Conservation (phyloP, 495 filamentous ascomycete species). For the Neurospora sp. region DNA sequence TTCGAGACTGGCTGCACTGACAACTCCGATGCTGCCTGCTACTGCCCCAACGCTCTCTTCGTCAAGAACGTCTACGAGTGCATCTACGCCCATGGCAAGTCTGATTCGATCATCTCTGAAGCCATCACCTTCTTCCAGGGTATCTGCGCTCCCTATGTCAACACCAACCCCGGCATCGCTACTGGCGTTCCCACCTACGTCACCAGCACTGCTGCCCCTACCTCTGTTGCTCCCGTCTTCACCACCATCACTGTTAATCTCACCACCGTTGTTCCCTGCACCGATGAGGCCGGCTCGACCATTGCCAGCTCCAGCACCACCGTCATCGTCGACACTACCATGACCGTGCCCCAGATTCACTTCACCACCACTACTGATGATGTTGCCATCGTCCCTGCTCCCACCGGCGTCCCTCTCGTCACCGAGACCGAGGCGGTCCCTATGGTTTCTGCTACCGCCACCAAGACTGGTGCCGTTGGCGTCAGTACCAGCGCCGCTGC, state of each 20-base stretch:
- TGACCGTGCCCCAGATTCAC: conserved; percentile 64
- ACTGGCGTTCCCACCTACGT: conserved; percentile 54
- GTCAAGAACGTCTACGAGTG: conserved; percentile 74
- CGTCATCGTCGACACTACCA: conserved; percentile 43
- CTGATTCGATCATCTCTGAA: conserved; percentile 52
- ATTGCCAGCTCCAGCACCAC: conserved; percentile 46
- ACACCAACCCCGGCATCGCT: conserved; percentile 73
- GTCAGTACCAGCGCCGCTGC: conserved; percentile 37
- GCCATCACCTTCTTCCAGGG: conserved; percentile 82
- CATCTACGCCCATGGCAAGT: conserved; percentile 63
- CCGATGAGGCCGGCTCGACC: conserved; percentile 34
- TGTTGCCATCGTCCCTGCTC: conserved; percentile 39
- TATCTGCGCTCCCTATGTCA: conserved; percentile 70
- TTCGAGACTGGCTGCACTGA: conserved; percentile 63
- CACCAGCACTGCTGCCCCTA: conserved; percentile 38
- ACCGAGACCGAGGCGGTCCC: conserved; percentile 5
- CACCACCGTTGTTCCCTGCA: conserved; percentile 44
- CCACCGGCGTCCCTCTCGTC: conserved; percentile 10
- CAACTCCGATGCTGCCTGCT: conserved; percentile 78
- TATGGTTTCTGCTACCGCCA: conserved; percentile 12
- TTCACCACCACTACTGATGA: conserved; percentile 46
- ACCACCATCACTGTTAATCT: conserved; percentile 51
- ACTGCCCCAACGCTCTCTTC: conserved; percentile 70
- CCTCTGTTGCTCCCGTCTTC: conserved; percentile 35
- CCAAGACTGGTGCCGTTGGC: conserved; percentile 36